Evolutionary conservation across 1,284 basidiomycete genomes (phyloP).

Genomic region (Pseudozyma thailandica): DNA sequence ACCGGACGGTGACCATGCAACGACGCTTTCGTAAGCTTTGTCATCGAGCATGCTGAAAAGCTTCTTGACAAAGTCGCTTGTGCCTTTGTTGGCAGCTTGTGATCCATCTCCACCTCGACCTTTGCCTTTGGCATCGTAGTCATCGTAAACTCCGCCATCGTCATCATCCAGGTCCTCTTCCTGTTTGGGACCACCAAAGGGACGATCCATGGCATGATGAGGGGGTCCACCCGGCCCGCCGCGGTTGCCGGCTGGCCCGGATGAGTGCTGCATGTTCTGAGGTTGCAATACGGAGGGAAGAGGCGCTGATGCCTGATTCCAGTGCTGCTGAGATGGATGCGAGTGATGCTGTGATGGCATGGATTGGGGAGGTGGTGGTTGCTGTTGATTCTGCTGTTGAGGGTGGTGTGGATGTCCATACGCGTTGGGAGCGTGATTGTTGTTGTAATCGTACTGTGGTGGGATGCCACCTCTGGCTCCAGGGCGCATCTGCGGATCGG

Average conservation of each 20-base stretch:
- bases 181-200: slow-evolving; percentile 20
- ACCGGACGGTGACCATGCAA: slow-evolving; percentile 86
- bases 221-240: slow-evolving; percentile 8
- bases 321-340: slow-evolving; percentile 23
- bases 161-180: slow-evolving; percentile 44
- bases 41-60: slow-evolving; percentile 91
- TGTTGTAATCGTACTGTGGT: slow-evolving; percentile 22
- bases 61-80: slow-evolving; percentile 90
- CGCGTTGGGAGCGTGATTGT: slow-evolving; percentile 11
- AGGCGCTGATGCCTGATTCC: slow-evolving; percentile 26
- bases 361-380: slow-evolving; percentile 10
- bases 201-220: slow-evolving; percentile 15
- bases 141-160: slow-evolving; percentile 29
- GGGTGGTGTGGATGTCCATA: slow-evolving; percentile 30
- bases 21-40: slow-evolving; percentile 77
- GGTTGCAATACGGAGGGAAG: slow-evolving; percentile 41
- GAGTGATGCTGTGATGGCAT: slow-evolving; percentile 10
- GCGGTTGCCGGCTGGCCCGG: slow-evolving; percentile 1
- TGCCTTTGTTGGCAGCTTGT: slow-evolving; percentile 43
- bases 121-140: slow-evolving; percentile 35
- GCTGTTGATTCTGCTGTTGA: slow-evolving; percentile 21
- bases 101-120: slow-evolving; percentile 17
- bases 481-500: slow-evolving; percentile 27
- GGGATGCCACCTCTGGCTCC: slow-evolving; percentile 8
- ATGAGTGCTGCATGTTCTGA: slow-evolving; percentile 7